Base-by-base conservation (phyloP, 768 basidiomycete species). In the Nidularia sp. region DNA sequence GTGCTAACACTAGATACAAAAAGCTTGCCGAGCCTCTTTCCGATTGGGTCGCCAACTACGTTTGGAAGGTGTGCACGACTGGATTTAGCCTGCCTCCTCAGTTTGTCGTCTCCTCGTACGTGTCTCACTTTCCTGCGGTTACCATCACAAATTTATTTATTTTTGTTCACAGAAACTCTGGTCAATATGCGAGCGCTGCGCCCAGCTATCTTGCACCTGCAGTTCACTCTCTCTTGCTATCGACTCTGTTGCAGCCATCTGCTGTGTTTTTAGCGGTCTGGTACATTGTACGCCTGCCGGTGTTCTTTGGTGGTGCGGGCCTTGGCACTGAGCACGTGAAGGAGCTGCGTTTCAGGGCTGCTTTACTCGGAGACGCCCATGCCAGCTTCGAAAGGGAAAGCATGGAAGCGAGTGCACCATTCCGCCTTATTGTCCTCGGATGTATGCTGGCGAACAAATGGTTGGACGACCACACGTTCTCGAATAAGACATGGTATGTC, bases 401-500 rank as follows among this genome's bases (percentile, higher is more conserved):
- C 2, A 67, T 72, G 47, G 86, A 88, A 62, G 72, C 75, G 5
- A 77, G 75, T 53, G 84, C 83, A 1, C 82, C 86, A 8, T 91
- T 90, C 66, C 81, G 86, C 49, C 74, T 92, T 42, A 74, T 91
- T 53, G 78, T 92, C 22, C 74, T 92, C 22, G 90, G 90, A 15
- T 90, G 84, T 55, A 90, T 92, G 88, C 71, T 92, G 34, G 88
- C 89, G 15, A 91, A 91, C 66, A 92, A 92, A 69, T 91, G 90
- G 90, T 63, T 92, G 57, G 89, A 91, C 57, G 90, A 92, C 59
- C 90, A 92, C 61, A 91, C 90, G 0, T 92, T 91, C 67, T 90
- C 88, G 39, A 91, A 91, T 70, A 91, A 90, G 72, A 92, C 90
- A 50, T 92, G 90, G 90, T 90, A 65, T 54, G 83, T 64, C 43